Evolutionary conservation across 108 stramenopile species (phyloP).

Genomic region (Skeletonema menzelii): DNA sequence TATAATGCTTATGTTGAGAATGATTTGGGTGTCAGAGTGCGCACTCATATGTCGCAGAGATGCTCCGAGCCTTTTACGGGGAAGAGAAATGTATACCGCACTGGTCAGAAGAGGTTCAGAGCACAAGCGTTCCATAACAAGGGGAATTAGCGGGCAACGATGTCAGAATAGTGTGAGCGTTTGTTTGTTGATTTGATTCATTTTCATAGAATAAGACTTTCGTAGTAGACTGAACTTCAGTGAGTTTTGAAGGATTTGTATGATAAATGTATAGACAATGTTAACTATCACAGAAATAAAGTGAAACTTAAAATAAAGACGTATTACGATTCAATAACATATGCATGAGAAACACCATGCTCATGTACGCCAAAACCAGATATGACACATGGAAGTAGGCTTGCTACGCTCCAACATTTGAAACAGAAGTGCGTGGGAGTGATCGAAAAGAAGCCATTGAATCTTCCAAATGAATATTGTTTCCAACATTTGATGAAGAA

Average conservation of each 20-base stretch:
- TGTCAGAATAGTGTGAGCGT: background rate
- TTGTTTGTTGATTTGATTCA: background rate
- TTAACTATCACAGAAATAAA: background rate
- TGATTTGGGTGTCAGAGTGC: constrained; percentile 32
- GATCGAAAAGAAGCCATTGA: background rate
- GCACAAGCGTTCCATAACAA: background rate
- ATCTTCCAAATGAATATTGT: too few species aligned
- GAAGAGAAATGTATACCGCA: background rate
- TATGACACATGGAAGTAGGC: background rate
- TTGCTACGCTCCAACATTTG: background rate
- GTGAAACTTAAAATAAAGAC: background rate
- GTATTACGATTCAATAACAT: background rate
- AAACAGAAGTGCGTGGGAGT: background rate
- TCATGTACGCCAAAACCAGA: background rate
- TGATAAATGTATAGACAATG: background rate
- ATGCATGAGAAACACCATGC: background rate
- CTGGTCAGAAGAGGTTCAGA: background rate
- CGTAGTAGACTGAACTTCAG: background rate
- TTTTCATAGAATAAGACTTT: background rate
- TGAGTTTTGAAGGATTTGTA: background rate
- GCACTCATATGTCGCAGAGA: constrained; percentile 9
- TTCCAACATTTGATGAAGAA: background rate
- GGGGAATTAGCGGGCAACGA: background rate
- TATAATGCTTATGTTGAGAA: constrained; percentile 39
- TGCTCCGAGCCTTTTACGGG: background rate